Conservation (phyloP, 2,329 filamentous ascomycete species). For the Fusarium citri region DNA sequence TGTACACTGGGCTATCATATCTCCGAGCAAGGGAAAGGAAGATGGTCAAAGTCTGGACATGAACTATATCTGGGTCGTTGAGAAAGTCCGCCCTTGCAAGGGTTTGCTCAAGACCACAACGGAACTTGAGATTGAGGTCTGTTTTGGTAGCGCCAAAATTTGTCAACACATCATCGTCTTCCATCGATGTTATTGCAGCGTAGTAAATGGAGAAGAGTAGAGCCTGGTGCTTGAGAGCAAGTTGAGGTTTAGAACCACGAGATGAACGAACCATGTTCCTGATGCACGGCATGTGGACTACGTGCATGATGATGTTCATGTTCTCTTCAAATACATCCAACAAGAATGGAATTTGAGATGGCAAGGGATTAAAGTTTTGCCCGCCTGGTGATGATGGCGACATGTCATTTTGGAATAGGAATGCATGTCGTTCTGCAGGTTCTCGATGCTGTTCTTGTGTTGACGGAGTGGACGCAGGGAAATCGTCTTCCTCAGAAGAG, state of each 20-base stretch:
- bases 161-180: conserved; percentile 64
- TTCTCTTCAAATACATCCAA: conserved; percentile 64
- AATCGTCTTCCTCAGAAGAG: conserved; percentile 54
- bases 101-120: conserved; percentile 68
- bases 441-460: conserved; percentile 56
- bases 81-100: conserved; percentile 72
- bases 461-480: conserved; percentile 45
- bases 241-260: conserved; percentile 47
- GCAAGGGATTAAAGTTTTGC: conserved; percentile 60
- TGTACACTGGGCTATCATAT: conserved; percentile 64
- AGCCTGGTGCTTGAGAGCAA: conserved; percentile 61
- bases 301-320: conserved; percentile 58
- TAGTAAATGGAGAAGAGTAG: conserved; percentile 70
- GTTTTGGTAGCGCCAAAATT: conserved; percentile 63
- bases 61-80: conserved; percentile 66
- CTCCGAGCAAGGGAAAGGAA: conserved; percentile 67
- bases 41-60: conserved; percentile 71
- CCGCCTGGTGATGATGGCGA: conserved; percentile 46
- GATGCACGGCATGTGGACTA: conserved; percentile 61
- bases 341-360: conserved; percentile 66
- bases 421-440: conserved; percentile 61
- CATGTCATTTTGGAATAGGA: conserved; percentile 62
- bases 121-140: conserved; percentile 59
- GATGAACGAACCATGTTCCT: conserved; percentile 49
- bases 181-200: conserved; percentile 66